phyloP scores from a whole-genome alignment of 2,329 filamentous ascomycete species.

The Aspergillus flavus region DNA sequence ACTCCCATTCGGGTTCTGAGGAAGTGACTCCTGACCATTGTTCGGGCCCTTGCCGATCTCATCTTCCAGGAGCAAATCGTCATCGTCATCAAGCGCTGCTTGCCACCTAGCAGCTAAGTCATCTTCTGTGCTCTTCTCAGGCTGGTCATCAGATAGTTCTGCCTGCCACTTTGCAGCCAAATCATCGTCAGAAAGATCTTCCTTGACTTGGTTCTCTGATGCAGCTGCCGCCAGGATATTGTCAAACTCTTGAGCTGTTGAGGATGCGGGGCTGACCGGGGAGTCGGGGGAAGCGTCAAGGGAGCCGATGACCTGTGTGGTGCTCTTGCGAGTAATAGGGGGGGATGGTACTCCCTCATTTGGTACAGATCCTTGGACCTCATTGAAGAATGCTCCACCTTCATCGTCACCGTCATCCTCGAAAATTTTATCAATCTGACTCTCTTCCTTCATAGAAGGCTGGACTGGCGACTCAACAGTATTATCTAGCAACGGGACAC shows the following conservation, averaged over 20 bases:
- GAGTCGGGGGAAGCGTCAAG: constrained; percentile 43
- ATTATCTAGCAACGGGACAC: constrained; percentile 62
- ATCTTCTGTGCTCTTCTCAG: constrained; percentile 58
- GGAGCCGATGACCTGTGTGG: constrained; percentile 64
- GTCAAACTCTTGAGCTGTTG: constrained; percentile 31
- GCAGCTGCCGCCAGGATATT: constrained; percentile 26
- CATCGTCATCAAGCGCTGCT: constrained; percentile 62
- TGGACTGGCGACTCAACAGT: constrained; percentile 27
- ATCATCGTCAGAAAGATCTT: constrained; percentile 55
- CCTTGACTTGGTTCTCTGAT: constrained; percentile 23
- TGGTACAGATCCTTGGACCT: constrained; percentile 20
- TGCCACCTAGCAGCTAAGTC: constrained; percentile 72
- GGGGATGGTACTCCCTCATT: constrained; percentile 15
- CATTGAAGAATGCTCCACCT: constrained; percentile 38
- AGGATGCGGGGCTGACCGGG: constrained; percentile 30
- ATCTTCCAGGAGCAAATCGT: constrained; percentile 79
- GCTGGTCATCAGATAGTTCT: constrained; percentile 55
- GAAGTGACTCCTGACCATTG: constrained; percentile 22
- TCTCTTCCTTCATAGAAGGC: constrained; percentile 29
- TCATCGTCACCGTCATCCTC: constrained; percentile 42
- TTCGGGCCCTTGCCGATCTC: constrained; percentile 35
- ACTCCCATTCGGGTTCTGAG: constrained; percentile 28
- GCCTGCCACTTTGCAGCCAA: constrained; percentile 81
- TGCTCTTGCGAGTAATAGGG: constrained; percentile 68
- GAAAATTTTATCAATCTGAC: constrained; percentile 37